Evolutionary conservation across 371 early-diverging fungal genomes (phyloP).

Genomic region (Mortierella sp.): DNA sequence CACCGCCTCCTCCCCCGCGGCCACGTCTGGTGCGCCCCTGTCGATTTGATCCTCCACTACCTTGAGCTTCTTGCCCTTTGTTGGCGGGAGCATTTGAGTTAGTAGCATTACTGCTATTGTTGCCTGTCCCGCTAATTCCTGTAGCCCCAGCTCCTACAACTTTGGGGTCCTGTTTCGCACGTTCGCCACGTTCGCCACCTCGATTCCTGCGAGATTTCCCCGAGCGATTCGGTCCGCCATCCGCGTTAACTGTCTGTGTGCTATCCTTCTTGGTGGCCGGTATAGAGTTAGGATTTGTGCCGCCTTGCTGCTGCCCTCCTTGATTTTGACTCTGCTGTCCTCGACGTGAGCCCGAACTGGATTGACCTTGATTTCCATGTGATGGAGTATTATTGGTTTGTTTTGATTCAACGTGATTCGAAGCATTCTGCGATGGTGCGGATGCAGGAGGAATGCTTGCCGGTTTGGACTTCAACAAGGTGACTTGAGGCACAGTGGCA

Average conservation of each 20-base stretch:
- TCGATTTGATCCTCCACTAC: slow-evolving; percentile 25
- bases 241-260: slow-evolving; percentile 8
- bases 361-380: slow-evolving; percentile 15
- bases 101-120: neutral
- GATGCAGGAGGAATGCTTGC: slow-evolving; percentile 6
- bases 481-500: slow-evolving; percentile 23
- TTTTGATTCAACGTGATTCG: neutral
- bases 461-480: slow-evolving; percentile 35
- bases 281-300: neutral
- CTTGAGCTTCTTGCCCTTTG: slow-evolving; percentile 18
- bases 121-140: neutral
- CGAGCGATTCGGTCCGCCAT: slow-evolving; percentile 14
- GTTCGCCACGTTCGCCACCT: too few relatives aligned
- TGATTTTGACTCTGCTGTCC: slow-evolving; percentile 37
- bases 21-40: slow-evolving; percentile 34
- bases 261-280: slow-evolving; percentile 17
- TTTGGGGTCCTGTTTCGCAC: slow-evolving; percentile 33
- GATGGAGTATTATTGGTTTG: neutral
- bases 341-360: slow-evolving; percentile 21
- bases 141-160: neutral
- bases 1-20: slow-evolving; percentile 42
- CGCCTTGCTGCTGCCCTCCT: slow-evolving; percentile 5
- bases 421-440: slow-evolving; percentile 1
- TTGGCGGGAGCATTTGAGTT: slow-evolving; percentile 8
- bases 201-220: slow-evolving; percentile 25